Conservation (phyloP, 768 basidiomycete genomes). For the Lactarius hengduanensis region DNA sequence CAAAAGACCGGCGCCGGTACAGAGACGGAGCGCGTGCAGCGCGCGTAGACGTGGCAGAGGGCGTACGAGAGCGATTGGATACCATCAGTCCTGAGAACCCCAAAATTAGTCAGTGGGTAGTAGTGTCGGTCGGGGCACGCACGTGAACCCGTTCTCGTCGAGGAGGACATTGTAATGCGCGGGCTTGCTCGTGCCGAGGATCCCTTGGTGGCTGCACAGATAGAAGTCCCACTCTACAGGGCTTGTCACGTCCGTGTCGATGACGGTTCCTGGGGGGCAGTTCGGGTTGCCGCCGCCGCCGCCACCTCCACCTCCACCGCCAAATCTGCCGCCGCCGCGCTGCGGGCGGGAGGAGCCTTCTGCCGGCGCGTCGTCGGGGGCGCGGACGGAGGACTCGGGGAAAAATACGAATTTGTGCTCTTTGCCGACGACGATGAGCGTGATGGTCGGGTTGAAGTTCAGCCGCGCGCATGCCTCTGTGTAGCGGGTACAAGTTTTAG, state of each 20-base stretch:
- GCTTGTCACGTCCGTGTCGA: conserved; percentile 65
- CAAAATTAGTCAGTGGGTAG: background rate
- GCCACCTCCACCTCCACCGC: too few species aligned
- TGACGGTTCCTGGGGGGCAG: conserved; percentile 71
- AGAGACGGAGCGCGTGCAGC: conserved; percentile 78
- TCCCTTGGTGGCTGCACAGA: conserved; percentile 70
- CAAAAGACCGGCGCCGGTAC: conserved; percentile 82
- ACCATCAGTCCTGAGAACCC: conserved; percentile 50
- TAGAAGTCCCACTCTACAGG: conserved; percentile 76
- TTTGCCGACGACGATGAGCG: conserved; percentile 77
- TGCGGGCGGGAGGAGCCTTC: too few species aligned
- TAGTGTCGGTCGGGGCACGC: conserved; percentile 22
- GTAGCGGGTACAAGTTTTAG: too few species aligned
- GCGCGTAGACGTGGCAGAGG: conserved; percentile 75
- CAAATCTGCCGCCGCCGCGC: too few species aligned
- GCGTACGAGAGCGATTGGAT: conserved; percentile 71
- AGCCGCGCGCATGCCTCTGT: conserved; percentile 62
- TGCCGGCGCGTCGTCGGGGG: background rate
- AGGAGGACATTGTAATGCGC: conserved; percentile 55
- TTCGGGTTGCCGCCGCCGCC: conserved; percentile 50
- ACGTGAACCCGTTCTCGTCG: conserved; percentile 62
- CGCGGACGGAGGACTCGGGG: conserved; percentile 34
- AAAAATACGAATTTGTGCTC: conserved; percentile 65
- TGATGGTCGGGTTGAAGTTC: conserved; percentile 61
- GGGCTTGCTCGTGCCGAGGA: conserved; percentile 49